A percentile compares a stretch with the other conserved stretches of the same genome.
phyloP scores from a whole-genome alignment of 2,329 filamentous ascomycete species.

The Sporothrix brasiliensis region DNA sequence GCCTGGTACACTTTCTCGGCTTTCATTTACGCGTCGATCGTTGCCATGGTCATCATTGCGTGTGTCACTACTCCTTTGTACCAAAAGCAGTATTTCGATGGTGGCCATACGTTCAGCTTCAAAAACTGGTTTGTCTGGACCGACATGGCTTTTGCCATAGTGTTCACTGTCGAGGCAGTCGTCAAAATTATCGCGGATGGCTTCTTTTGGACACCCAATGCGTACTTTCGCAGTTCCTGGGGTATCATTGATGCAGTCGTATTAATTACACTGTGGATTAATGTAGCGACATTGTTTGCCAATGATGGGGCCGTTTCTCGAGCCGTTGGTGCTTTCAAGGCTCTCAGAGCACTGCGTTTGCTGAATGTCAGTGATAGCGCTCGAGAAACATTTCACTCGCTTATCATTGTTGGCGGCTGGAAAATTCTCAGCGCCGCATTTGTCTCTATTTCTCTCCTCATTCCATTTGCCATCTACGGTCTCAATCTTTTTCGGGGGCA shows the following conservation, averaged over 20 bases:
- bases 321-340: constrained; percentile 95
- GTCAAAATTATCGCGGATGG: constrained; percentile 97
- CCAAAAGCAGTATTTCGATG: constrained; percentile 80
- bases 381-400: constrained; percentile 92
- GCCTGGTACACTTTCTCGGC: constrained; percentile 94
- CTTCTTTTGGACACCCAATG: constrained; percentile 94
- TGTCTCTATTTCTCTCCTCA: constrained; percentile 89
- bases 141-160: constrained; percentile 81
- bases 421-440: constrained; percentile 92
- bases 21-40: constrained; percentile 89
- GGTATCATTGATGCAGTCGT: constrained; percentile 93
- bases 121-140: constrained; percentile 95
- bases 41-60: constrained; percentile 95
- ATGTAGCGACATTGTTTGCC: constrained; percentile 79
- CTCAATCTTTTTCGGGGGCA: constrained; percentile 88
- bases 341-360: constrained; percentile 83
- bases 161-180: constrained; percentile 83
- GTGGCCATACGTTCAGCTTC: constrained; percentile 58
- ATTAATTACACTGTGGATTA: constrained; percentile 91
- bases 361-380: constrained; percentile 97
- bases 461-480: constrained; percentile 96
- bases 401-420: constrained; percentile 91
- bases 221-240: constrained; percentile 95
- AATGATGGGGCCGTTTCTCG: constrained; percentile 84
- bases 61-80: constrained; percentile 94